These are phyloP conservation scores for Trichoderma sp. DNA, from an alignment of 2,329 filamentous ascomycete genomes.

Conservation along the genomic window DNA sequence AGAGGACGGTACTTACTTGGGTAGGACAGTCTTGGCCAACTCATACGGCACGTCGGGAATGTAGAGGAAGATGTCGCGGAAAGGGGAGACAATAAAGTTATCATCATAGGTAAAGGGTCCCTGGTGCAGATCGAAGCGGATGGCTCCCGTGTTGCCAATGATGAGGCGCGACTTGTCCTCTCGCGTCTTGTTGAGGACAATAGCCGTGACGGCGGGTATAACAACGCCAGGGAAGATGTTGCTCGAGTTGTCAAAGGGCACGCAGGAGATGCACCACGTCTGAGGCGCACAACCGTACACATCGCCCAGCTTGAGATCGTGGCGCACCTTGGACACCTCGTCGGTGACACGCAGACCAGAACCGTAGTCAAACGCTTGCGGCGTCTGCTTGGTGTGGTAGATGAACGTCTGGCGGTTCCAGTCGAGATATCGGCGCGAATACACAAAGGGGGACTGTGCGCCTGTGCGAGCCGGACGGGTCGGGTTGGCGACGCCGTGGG, in stretches of 20 bases:
- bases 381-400: conserved; percentile 56
- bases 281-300: conserved; percentile 59
- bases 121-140: conserved; percentile 61
- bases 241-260: conserved; percentile 47
- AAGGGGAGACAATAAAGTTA: conserved; percentile 55
- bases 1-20: conserved; percentile 23
- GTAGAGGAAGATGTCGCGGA: conserved; percentile 51
- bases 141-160: conserved; percentile 57
- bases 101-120: conserved; percentile 58
- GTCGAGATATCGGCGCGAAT: conserved; percentile 62
- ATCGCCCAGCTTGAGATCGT: conserved; percentile 52
- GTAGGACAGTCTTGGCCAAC: conserved; percentile 37
- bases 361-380: conserved; percentile 48
- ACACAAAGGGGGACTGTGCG: conserved; percentile 41
- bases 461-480: conserved; percentile 39
- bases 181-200: conserved; percentile 52
- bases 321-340: conserved; percentile 49
- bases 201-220: conserved; percentile 46
- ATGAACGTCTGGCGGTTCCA: conserved; percentile 65
- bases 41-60: conserved; percentile 50
- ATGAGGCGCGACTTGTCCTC: conserved; percentile 51
- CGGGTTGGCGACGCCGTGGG: conserved; percentile 38
- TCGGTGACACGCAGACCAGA: conserved; percentile 45
- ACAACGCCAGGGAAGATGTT: conserved; percentile 55
- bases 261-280: conserved; percentile 57